phyloP scores from a whole-genome alignment of 768 basidiomycete species.

The Strobilomyces confusus region DNA sequence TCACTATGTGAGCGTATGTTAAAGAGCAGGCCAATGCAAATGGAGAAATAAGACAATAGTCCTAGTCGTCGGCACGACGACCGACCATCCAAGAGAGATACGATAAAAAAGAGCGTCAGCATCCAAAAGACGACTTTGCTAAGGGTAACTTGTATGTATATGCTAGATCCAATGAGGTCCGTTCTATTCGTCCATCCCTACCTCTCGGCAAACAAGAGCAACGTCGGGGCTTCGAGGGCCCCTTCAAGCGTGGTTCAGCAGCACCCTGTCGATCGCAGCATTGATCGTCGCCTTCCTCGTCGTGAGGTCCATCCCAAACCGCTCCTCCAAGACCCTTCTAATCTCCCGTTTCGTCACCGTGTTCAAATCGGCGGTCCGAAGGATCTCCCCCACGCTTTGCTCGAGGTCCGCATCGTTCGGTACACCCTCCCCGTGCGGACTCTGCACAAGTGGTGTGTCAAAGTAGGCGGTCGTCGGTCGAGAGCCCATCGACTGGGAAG shows the following conservation, averaged over 20 bases:
- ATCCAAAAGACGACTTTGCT: conserved; percentile 11
- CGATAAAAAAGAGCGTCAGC: conserved; percentile 10
- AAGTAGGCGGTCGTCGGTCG: conserved; percentile 75
- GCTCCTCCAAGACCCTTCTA: conserved; percentile 75
- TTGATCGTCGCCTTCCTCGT: conserved; percentile 73
- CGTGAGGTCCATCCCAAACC: conserved; percentile 75
- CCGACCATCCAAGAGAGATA: conserved; percentile 7
- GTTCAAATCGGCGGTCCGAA: conserved; percentile 80
- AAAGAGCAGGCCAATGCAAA: conserved; percentile 4
- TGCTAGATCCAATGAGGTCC: conserved; percentile 23
- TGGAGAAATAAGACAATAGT: not conserved
- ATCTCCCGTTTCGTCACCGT: conserved; percentile 91
- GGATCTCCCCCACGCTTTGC: conserved; percentile 64
- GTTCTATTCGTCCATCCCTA: conserved; percentile 12
- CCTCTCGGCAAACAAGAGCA: not conserved
- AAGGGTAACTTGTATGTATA: conserved; percentile 8
- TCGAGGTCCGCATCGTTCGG: conserved; percentile 76
- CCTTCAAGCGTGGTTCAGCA: conserved; percentile 46
- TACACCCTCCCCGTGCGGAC: conserved; percentile 44
- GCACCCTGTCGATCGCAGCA: conserved; percentile 66
- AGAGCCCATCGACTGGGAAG: conserved; percentile 64
- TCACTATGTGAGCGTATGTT: not conserved
- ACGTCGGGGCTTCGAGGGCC: not conserved
- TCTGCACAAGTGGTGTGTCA: conserved; percentile 53
- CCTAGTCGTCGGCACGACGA: not conserved